These are phyloP conservation scores for Cochlearia excelsa DNA, from an alignment of 345 rosid species.

Conservation along the genomic window DNA sequence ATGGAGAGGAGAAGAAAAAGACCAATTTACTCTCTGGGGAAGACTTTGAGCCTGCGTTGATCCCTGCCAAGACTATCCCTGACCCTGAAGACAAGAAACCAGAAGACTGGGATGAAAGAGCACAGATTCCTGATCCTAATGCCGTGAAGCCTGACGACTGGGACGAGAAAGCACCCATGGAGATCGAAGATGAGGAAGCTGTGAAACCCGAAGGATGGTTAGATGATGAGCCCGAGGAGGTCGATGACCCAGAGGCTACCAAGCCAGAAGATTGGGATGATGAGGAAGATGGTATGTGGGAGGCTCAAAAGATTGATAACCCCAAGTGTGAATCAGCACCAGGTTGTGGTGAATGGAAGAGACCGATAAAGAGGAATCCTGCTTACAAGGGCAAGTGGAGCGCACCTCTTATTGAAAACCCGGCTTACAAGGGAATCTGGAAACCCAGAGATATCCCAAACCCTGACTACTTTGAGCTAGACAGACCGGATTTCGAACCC, in stretches of 20 bases:
- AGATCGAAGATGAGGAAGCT: constrained; percentile 67
- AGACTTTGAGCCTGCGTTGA: constrained; percentile 73
- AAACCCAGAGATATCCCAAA: constrained; percentile 73
- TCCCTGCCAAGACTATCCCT: constrained; percentile 72
- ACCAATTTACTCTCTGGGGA: constrained; percentile 56
- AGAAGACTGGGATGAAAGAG: constrained; percentile 85
- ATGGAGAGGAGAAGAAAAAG: constrained; percentile 76
- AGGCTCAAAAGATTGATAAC: constrained; percentile 69
- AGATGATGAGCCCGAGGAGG: constrained; percentile 80
- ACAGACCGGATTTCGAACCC: constrained; percentile 64
- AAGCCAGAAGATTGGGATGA: constrained; percentile 94
- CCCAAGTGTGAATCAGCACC: constrained; percentile 67
- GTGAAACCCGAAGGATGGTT: constrained; percentile 81
- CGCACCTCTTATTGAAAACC: constrained; percentile 70
- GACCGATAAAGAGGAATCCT: constrained; percentile 65
- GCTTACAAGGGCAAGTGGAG: constrained; percentile 84
- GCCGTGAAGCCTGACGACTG: constrained; percentile 81
- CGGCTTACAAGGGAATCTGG: constrained; percentile 80
- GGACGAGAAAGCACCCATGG: constrained; percentile 90
- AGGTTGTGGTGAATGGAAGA: constrained; percentile 86
- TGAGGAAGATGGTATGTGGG: constrained; percentile 90
- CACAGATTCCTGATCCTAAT: constrained; percentile 60
- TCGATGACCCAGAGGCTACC: constrained; percentile 74
- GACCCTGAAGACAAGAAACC: constrained; percentile 83
- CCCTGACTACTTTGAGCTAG: constrained; percentile 70